phyloP scores from a whole-genome alignment of 2,329 filamentous ascomycete genomes.

The Colletotrichum sp. region DNA sequence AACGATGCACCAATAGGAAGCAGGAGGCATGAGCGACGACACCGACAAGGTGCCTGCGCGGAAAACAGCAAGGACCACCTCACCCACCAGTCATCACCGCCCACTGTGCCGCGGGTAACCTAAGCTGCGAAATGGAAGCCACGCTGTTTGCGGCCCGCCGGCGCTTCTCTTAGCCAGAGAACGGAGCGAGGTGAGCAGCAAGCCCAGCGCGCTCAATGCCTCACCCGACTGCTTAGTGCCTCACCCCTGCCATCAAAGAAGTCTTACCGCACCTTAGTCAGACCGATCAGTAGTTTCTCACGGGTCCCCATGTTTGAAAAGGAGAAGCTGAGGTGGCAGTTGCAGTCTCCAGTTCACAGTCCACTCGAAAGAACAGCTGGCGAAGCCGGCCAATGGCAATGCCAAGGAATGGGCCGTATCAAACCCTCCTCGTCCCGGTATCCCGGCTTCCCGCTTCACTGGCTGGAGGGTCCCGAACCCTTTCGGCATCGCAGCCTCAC shows the following conservation, averaged over 20 bases:
- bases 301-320: constrained; percentile 12
- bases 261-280: constrained; percentile 1
- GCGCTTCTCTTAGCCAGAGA: constrained; percentile 13
- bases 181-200: constrained; percentile 1
- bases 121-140: background rate
- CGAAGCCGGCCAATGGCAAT: background rate
- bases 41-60: background rate
- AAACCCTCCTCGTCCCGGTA: constrained; percentile 14
- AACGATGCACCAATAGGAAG: background rate
- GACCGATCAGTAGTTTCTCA: constrained; percentile 5
- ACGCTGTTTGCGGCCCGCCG: constrained; percentile 13
- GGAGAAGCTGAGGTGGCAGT: constrained; percentile 16
- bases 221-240: constrained; percentile 66
- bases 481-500: background rate
- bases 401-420: background rate
- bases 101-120: background rate
- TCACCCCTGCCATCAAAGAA: background rate
- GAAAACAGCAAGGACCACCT: background rate
- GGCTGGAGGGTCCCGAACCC: background rate
- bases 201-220: background rate
- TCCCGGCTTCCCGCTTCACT: constrained; percentile 16
- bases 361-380: background rate
- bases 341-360: background rate
- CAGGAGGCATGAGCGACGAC: background rate
- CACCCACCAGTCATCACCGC: background rate